These are phyloP conservation scores for Teratosphaeria pseudoeucalypti DNA, from an alignment of 2,329 filamentous ascomycete genomes.

Conservation along the genomic window DNA sequence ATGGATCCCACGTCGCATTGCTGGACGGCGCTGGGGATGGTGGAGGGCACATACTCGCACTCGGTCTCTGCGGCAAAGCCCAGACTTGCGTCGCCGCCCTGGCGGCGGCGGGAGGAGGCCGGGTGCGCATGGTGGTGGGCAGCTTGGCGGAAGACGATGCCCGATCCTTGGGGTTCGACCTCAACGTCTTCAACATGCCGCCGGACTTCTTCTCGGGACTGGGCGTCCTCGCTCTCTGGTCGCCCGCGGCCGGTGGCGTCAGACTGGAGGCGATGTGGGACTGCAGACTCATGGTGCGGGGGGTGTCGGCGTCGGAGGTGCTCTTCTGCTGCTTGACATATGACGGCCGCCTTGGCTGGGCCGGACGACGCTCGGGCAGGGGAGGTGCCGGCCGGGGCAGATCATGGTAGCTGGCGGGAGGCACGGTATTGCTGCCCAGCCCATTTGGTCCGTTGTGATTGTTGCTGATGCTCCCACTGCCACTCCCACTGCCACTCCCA, in stretches of 20 bases:
- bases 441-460: background rate
- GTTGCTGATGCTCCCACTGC: no score
- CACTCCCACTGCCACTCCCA: no score
- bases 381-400: conserved; percentile 50
- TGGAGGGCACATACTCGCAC: conserved; percentile 8
- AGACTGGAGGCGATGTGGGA: conserved; percentile 9
- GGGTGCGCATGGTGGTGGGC: conserved; percentile 32
- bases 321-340: conserved; percentile 39
- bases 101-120: conserved; percentile 45
- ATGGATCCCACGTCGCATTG: conserved; percentile 23
- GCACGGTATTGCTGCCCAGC: conserved; percentile 72
- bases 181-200: conserved; percentile 38
- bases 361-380: conserved; percentile 12
- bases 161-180: conserved; percentile 20
- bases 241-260: conserved; percentile 9
- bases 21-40: background rate
- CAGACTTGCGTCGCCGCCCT: conserved; percentile 56
- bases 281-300: conserved; percentile 19
- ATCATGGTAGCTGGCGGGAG: conserved; percentile 67
- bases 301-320: conserved; percentile 8
- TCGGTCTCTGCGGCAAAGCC: conserved; percentile 23
- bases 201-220: conserved; percentile 51
- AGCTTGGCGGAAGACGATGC: conserved; percentile 32
- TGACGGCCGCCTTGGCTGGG: conserved; percentile 35
- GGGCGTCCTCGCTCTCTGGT: conserved; percentile 40